phyloP scores from a whole-genome alignment of 441 rosid genomes.

The Croton laevigatus region DNA sequence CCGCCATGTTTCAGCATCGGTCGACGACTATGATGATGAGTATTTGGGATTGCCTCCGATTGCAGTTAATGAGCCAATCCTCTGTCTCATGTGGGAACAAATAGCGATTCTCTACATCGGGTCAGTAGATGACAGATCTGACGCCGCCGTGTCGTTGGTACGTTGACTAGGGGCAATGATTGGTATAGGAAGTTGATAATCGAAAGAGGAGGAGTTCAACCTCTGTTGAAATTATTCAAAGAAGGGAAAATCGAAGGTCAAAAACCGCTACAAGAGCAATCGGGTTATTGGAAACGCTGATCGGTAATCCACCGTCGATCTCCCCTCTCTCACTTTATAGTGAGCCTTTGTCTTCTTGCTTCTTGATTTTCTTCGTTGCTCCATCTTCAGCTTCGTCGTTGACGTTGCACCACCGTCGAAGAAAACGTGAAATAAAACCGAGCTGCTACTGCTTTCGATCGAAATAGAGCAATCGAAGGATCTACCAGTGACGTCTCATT shows the following conservation, averaged over 20 bases:
- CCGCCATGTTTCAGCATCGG: slow-evolving; percentile 73
- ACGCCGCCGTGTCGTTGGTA: slow-evolving; percentile 77
- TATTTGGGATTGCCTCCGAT: slow-evolving; percentile 87
- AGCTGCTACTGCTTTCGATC: too few species aligned
- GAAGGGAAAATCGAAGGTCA: slow-evolving; percentile 87
- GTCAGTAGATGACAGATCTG: slow-evolving; percentile 58
- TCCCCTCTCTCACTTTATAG: too few species aligned
- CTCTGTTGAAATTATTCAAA: slow-evolving; percentile 66
- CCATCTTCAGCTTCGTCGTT: too few species aligned
- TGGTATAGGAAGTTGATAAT: slow-evolving; percentile 79
- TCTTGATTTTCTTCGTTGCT: too few species aligned
- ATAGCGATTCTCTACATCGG: slow-evolving; percentile 74
- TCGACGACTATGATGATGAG: slow-evolving; percentile 60
- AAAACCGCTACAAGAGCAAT: slow-evolving; percentile 76
- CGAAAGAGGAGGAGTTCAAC: slow-evolving; percentile 86
- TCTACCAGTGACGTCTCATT: too few species aligned
- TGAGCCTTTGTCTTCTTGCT: too few species aligned
- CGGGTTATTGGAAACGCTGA: slow-evolving; percentile 75
- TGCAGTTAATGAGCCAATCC: slow-evolving; percentile 86
- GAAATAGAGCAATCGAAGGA: too few species aligned
- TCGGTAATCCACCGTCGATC: too few species aligned
- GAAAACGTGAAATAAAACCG: too few species aligned
- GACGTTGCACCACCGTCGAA: too few species aligned
- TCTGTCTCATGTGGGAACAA: slow-evolving; percentile 86
- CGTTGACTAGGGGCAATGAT: slow-evolving; percentile 75